These are phyloP conservation scores for Amylostereum areolatum DNA, from an alignment of 1,284 basidiomycete species.

Conservation along the genomic window DNA sequence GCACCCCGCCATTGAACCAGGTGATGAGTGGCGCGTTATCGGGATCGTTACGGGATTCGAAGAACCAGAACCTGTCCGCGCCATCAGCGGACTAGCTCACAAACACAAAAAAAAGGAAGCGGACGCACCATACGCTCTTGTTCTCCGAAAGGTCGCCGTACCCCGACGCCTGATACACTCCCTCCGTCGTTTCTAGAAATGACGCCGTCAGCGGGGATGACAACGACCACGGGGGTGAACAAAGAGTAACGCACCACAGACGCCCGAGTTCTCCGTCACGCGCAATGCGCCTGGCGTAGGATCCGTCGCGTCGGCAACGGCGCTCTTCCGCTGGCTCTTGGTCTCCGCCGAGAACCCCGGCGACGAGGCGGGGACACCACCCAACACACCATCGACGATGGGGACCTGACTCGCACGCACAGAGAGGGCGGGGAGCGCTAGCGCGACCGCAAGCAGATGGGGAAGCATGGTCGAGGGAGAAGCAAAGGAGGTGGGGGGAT, in stretches of 20 bases:
- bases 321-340: not conserved
- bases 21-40: slow-evolving; percentile 52
- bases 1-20: slow-evolving; percentile 63
- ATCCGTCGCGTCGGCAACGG: not conserved
- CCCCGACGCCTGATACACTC: slow-evolving; percentile 53
- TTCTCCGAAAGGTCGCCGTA: slow-evolving; percentile 50
- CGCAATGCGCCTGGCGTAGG: slow-evolving; percentile 44
- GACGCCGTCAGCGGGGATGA: not conserved
- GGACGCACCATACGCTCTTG: slow-evolving; percentile 47
- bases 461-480: slow-evolving; percentile 3
- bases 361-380: slow-evolving; percentile 27
- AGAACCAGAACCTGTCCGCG: slow-evolving; percentile 58
- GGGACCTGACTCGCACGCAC: slow-evolving; percentile 34
- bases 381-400: slow-evolving; percentile 37
- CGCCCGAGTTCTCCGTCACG: slow-evolving; percentile 46
- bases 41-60: slow-evolving; percentile 52
- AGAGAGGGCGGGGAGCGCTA: slow-evolving; percentile 8
- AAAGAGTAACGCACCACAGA: slow-evolving; percentile 35
- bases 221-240: not conserved
- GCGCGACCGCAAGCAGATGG: slow-evolving; percentile 9
- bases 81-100: slow-evolving; percentile 9
- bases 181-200: slow-evolving; percentile 44
- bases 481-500: not conserved
- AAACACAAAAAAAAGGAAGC: not conserved
- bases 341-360: not conserved